Evolutionary conservation across 2,329 filamentous ascomycete genomes (phyloP).

Genomic region (Trichoderma sp.): DNA sequence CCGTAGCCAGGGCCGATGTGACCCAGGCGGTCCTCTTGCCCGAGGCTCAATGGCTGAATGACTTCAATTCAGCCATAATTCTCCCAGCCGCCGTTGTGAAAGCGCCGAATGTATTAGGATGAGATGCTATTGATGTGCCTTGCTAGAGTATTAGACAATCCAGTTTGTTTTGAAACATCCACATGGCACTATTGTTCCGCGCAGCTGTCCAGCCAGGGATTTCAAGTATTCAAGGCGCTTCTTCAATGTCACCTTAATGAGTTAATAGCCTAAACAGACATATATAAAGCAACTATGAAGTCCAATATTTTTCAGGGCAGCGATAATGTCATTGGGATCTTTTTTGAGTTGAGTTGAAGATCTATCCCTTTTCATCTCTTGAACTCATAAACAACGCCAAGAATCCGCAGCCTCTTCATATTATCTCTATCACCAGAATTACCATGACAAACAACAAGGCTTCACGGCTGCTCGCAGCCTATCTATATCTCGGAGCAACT

Average conservation of each 20-base stretch:
- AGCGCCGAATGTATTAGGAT: neutral
- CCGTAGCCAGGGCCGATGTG: neutral
- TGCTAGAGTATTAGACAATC: neutral
- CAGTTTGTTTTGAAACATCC: neutral
- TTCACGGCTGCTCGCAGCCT: conserved; percentile 1
- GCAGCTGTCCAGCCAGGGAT: neutral
- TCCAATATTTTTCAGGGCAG: neutral
- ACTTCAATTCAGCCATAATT: conserved; percentile 3
- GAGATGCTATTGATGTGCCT: neutral
- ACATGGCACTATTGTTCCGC: neutral
- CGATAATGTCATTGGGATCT: neutral
- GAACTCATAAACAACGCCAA: neutral
- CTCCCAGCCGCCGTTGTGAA: neutral
- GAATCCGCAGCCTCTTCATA: neutral
- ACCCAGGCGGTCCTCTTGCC: neutral
- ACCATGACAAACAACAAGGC: neutral
- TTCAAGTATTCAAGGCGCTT: neutral
- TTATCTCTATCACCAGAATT: neutral
- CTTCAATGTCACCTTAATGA: neutral
- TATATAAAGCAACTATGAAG: neutral
- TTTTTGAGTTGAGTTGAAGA: neutral
- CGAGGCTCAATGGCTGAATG: conserved; percentile 13
- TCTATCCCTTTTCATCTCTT: neutral
- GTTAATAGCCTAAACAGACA: neutral
- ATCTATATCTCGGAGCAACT: neutral